Conservation (phyloP, 2,329 filamentous ascomycete species). For the Cadophora malorum region DNA sequence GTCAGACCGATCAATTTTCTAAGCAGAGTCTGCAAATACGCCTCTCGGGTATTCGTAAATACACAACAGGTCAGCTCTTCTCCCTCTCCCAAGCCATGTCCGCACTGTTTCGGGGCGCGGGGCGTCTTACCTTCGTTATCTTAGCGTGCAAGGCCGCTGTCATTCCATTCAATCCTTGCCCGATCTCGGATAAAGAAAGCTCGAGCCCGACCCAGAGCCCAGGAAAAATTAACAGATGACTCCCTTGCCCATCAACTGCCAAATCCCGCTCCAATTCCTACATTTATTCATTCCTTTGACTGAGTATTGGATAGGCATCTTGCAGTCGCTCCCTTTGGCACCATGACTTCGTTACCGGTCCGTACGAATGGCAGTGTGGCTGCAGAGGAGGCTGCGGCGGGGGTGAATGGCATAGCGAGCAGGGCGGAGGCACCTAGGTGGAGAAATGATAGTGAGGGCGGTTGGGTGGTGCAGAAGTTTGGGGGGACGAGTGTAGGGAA, state of each 20-base stretch:
- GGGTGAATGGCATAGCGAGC: slow-evolving; percentile 15
- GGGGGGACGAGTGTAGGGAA: slow-evolving; percentile 96
- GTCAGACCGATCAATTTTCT: neutral
- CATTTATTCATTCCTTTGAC: neutral
- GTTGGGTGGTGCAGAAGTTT: slow-evolving; percentile 94
- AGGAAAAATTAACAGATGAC: slow-evolving; percentile 17
- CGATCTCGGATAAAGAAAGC: slow-evolving; percentile 20
- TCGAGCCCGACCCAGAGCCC: neutral
- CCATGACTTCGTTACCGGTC: slow-evolving; percentile 19
- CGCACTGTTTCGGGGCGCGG: neutral
- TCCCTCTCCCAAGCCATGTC: neutral
- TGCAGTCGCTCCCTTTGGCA: slow-evolving; percentile 11
- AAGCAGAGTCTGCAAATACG: neutral
- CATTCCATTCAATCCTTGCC: slow-evolving; percentile 1
- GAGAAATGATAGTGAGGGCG: slow-evolving; percentile 44
- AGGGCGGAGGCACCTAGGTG: slow-evolving; percentile 23
- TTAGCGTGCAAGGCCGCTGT: slow-evolving; percentile 19
- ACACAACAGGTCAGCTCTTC: neutral
- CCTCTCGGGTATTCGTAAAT: neutral
- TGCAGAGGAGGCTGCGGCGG: slow-evolving; percentile 14
- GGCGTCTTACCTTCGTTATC: slow-evolving; percentile 22
- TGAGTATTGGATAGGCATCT: neutral
- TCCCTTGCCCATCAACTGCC: slow-evolving; percentile 11
- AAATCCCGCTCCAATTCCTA: slow-evolving; percentile 5
- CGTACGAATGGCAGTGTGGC: slow-evolving; percentile 13